Base-by-base conservation (phyloP, 164 flowering plant genomes). In the Umbilicus rupestris region DNA sequence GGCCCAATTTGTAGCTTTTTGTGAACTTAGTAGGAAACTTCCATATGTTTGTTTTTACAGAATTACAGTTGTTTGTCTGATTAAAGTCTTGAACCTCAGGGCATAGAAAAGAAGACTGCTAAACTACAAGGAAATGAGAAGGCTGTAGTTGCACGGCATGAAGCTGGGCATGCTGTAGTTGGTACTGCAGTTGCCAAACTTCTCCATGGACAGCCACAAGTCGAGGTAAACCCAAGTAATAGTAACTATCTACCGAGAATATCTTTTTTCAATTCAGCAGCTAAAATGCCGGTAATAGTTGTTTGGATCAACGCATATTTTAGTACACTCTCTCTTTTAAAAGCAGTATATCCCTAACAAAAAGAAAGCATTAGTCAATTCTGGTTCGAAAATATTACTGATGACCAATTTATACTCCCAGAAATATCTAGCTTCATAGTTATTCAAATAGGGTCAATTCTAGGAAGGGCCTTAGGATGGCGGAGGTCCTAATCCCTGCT, bases 131-230 rank as follows among this genome's bases (percentile, higher is more conserved):
- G 96, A 72, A 75, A 66, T 78, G 99, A 94, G 80, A 94, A 84
- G 82, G 97, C 88, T 77, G 99, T 94, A 26, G 99, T 94, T 78
- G 97, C 99, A 65, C 79, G 97, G 60, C 99, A 94, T 81, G 99
- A 94, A 82, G 99, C 90, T 76, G 99, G 99, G 31, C 99, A 94
- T 83, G 99, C 99, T 39, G 97, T 94, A 1, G 96, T 94, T 33
- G 97, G 99, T 52, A 94, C 97, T 73, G 99, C 99, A 63, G 83
- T 94, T 73, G 97, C 96, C 64, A 89, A 83, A 75, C 88, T 94
- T 75, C 86, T 94, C 70, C 65, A 79, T 47, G 97, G 99, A 63
- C 99, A 94, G 75, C 96, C 97, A 66, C 90, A 90, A 67, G 99
- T 89, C 31, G 88, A 91, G 96, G 99, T 94, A 83, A 77, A 55